These are phyloP conservation scores for Alternaria triticina DNA, from an alignment of 2,329 filamentous ascomycete genomes.

Conservation along the genomic window DNA sequence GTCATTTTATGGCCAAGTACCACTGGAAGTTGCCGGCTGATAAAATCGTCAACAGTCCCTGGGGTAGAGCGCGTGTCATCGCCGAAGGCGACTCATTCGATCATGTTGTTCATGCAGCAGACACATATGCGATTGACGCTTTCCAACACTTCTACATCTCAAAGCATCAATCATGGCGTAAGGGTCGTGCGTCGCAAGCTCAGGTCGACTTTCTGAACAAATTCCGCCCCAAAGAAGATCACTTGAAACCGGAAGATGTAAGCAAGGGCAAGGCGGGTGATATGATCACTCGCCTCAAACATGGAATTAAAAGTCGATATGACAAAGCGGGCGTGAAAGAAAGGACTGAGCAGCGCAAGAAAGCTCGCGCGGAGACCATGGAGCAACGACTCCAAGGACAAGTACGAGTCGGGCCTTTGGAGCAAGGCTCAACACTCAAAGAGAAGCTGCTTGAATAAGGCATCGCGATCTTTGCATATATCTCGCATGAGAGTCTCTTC, in stretches of 20 bases:
- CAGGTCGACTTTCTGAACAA: slow-evolving; percentile 76
- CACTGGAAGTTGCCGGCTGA: slow-evolving; percentile 49
- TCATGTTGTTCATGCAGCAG: slow-evolving; percentile 81
- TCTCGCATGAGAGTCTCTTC: not conserved
- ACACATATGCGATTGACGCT: slow-evolving; percentile 74
- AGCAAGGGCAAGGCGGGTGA: slow-evolving; percentile 84
- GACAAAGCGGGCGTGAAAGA: slow-evolving; percentile 46
- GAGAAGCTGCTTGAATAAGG: slow-evolving; percentile 9
- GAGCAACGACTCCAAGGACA: slow-evolving; percentile 51
- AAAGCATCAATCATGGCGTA: slow-evolving; percentile 73
- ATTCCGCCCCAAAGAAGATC: slow-evolving; percentile 61
- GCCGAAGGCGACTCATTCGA: slow-evolving; percentile 70
- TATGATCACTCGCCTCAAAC: slow-evolving; percentile 91
- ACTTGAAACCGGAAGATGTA: slow-evolving; percentile 63
- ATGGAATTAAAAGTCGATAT: slow-evolving; percentile 72
- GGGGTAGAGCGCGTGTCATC: slow-evolving; percentile 71
- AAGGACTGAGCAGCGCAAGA: slow-evolving; percentile 29
- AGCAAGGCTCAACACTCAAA: slow-evolving; percentile 8
- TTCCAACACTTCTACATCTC: slow-evolving; percentile 74
- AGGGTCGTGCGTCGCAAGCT: slow-evolving; percentile 62
- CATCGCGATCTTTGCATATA: not conserved
- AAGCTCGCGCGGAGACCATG: slow-evolving; percentile 57
- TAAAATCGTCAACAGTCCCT: slow-evolving; percentile 61
- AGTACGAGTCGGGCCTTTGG: slow-evolving; percentile 57
- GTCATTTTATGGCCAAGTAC: slow-evolving; percentile 49